These are phyloP conservation scores for Eremochloa ophiuroides DNA, from an alignment of 176 grass and related monocot species.

Conservation along the genomic window DNA sequence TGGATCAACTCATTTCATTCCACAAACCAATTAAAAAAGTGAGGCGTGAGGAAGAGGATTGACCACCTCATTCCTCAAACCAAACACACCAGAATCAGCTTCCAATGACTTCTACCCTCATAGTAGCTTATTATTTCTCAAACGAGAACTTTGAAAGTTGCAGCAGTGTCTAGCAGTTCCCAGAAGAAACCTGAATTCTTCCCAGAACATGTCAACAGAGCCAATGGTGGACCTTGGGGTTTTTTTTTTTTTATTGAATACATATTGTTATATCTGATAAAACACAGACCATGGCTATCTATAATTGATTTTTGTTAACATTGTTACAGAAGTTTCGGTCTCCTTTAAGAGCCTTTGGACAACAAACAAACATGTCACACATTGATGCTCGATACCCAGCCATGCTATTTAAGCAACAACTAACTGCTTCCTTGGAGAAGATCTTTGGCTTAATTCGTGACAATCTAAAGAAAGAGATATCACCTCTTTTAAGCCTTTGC, in stretches of 20 bases:
- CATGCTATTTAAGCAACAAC: slow-evolving; percentile 88
- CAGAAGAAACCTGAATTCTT: background rate
- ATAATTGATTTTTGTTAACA: background rate
- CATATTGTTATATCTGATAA: slow-evolving; percentile 5
- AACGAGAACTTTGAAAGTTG: background rate
- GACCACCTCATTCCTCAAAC: too few relatives aligned
- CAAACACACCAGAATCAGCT: background rate
- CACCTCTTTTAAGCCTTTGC: slow-evolving; percentile 71
- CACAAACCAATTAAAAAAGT: too few relatives aligned
- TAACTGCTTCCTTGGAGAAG: slow-evolving; percentile 81
- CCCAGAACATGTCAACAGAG: background rate
- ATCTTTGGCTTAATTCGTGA: slow-evolving; percentile 87
- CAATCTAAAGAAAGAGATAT: slow-evolving; percentile 91
- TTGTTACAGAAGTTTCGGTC: slow-evolving; percentile 42
- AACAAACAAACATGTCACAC: slow-evolving; percentile 32
- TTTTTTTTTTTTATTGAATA: slow-evolving; percentile 13
- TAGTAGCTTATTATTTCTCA: background rate
- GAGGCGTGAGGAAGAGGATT: too few relatives aligned
- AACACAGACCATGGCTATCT: background rate
- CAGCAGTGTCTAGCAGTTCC: background rate
- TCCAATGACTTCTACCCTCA: background rate
- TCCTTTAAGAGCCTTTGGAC: slow-evolving; percentile 53
- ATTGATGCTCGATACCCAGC: slow-evolving; percentile 82
- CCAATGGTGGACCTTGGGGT: background rate
- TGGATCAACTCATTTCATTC: too few relatives aligned